Evolutionary conservation across 2,329 filamentous ascomycete species (phyloP).

Genomic region (Alternaria angustiovoidea): DNA sequence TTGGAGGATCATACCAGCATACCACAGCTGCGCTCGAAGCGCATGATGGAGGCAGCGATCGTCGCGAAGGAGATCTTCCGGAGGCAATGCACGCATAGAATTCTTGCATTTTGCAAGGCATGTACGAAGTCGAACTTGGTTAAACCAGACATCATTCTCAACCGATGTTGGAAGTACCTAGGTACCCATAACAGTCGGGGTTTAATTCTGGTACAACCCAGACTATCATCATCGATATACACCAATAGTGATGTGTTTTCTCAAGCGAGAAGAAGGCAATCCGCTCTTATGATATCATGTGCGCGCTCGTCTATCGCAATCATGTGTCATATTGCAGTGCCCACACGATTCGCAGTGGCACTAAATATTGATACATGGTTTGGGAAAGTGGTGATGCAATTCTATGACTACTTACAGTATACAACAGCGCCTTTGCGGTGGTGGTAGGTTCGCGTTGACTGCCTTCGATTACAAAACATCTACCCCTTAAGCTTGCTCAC

Average conservation of each 20-base stretch:
- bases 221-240: not conserved
- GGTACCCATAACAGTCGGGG: not conserved
- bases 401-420: not conserved
- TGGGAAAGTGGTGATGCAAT: not conserved
- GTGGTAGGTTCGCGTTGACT: too few species aligned
- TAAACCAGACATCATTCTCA: not conserved
- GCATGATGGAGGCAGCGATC: not conserved
- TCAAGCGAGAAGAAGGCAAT: not conserved
- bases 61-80: not conserved
- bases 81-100: not conserved
- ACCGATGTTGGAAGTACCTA: not conserved
- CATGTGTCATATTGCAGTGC: constrained; percentile 22
- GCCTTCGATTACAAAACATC: not conserved
- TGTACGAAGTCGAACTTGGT: not conserved
- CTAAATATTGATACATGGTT: not conserved
- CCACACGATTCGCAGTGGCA: constrained; percentile 9
- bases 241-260: not conserved
- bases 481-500: not conserved
- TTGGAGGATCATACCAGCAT: not conserved
- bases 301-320: constrained; percentile 13
- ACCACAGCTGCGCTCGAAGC: not conserved
- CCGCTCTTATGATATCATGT: constrained; percentile 5
- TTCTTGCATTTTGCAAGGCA: not conserved
- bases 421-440: not conserved
- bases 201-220: too few species aligned